phyloP scores from a whole-genome alignment of 371 early-diverging fungal genomes.

The Batrachochytrium dendrobatidis region DNA sequence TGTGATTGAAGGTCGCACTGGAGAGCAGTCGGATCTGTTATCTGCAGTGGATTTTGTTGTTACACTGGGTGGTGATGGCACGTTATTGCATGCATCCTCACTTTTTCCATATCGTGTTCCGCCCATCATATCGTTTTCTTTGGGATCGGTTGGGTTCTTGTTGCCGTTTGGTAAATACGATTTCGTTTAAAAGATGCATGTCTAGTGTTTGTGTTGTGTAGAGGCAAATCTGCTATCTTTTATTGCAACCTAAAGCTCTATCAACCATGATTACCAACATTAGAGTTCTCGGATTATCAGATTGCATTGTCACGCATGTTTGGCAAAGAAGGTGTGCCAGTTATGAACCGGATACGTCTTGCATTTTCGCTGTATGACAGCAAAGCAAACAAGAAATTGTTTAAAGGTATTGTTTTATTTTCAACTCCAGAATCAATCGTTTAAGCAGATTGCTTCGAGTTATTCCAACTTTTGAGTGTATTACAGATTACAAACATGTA shows the following conservation, averaged over 20 bases:
- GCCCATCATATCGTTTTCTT: slow-evolving; percentile 83
- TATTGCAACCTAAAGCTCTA: slow-evolving; percentile 2
- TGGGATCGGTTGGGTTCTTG: slow-evolving; percentile 89
- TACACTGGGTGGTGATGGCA: slow-evolving; percentile 94
- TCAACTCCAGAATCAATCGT: too few relatives aligned
- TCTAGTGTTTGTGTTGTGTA: too few relatives aligned
- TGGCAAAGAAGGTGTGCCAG: slow-evolving; percentile 12
- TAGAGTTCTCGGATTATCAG: slow-evolving; percentile 47
- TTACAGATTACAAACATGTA: not conserved
- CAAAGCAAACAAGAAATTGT: not conserved
- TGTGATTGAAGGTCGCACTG: slow-evolving; percentile 6
- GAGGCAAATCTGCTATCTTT: too few relatives aligned
- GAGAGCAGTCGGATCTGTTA: not conserved
- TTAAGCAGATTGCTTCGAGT: not conserved
- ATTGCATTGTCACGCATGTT: slow-evolving; percentile 38
- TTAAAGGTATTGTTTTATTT: not conserved
- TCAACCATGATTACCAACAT: not conserved
- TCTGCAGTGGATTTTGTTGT: slow-evolving; percentile 66
- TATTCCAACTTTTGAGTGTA: not conserved
- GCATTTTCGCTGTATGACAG: not conserved
- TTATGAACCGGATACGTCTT: slow-evolving; percentile 23
- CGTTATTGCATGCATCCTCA: slow-evolving; percentile 79
- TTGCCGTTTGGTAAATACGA: slow-evolving; percentile 46
- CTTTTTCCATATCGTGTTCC: slow-evolving; percentile 74
- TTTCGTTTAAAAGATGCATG: not conserved